phyloP scores from a whole-genome alignment of 257 asterid genomes.

The Nicotiana paniculata region DNA sequence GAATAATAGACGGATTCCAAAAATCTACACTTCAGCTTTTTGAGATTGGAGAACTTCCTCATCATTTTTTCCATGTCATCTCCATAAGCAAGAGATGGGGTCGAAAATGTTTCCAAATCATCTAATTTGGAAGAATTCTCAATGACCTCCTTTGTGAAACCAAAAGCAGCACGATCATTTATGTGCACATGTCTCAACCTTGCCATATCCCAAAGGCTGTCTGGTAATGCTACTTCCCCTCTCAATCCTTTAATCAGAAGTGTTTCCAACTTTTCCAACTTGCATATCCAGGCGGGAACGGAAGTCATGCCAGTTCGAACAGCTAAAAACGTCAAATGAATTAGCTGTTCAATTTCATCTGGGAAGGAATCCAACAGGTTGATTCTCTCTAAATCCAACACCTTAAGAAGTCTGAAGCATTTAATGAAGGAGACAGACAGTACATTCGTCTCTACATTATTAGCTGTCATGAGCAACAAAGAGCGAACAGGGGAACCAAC shows the following conservation, averaged over 20 bases:
- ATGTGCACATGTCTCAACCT: conserved; percentile 18
- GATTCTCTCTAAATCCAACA: conserved; percentile 13
- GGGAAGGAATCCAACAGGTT: neutral
- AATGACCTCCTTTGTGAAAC: neutral
- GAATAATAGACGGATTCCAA: neutral
- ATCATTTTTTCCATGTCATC: neutral
- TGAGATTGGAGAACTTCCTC: neutral
- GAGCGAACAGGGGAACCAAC: neutral
- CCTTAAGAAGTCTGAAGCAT: neutral
- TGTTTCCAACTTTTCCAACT: conserved; percentile 11
- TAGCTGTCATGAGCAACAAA: neutral
- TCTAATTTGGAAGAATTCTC: neutral
- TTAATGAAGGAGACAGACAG: neutral
- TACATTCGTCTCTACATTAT: neutral
- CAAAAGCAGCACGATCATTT: neutral
- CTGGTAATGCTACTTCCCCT: neutral
- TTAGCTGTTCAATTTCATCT: neutral
- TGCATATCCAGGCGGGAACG: neutral
- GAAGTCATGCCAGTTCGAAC: neutral
- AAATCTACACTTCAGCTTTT: neutral
- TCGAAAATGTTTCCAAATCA: neutral
- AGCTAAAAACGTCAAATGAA: neutral
- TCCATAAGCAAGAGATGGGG: neutral
- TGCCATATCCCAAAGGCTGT: neutral
- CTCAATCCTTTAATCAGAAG: neutral